Base-by-base conservation (phyloP, 148 eudicot genomes). In the Vaccinium myrtillus region DNA sequence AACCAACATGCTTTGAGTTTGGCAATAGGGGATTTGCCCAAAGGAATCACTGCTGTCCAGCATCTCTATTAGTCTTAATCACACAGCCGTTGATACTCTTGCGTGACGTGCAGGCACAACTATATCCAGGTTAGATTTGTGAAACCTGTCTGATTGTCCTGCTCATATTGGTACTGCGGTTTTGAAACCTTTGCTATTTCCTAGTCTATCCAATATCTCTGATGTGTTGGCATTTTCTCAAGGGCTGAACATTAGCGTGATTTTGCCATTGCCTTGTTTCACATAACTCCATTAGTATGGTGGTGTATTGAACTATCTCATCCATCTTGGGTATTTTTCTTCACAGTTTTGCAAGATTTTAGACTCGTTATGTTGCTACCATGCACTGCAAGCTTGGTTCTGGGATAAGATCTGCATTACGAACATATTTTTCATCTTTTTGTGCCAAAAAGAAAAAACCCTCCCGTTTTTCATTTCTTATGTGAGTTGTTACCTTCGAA, bases 111-210 rank as follows among this genome's bases (percentile, higher is more conserved):
- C 84, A 30, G 87, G 81, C 30, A 56, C 83, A 61, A 80, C 84
- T 83, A 54, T 65, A 36, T 54, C 91, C 56, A 83, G 94, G 96
- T 93, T 58, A 84, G 90, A 77, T 85, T 70, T 74, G 12, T 71
- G 3, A 13, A 13, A 43, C 49, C 39, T 71, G 53, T 23, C 4
- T 39, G 19, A 18, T 21, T 56, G 69, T 77, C 55, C 63, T 71
- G 75, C 16, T 71, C 75, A 71, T 71, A 32, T 71, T 27, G 7
- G 39, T 21, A 61, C 6, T 8, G n/a, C 8, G 27, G 25, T 61
- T 61, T 61, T 61, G 67, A 10, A 9, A 21, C 67, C 8, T 61
- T 7, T 23, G 67, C 8, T 21, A 9, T 21, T 61, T 61, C 2
- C 25, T 21, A 21, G 67, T 21, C 23, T 19, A 21, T 21, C 25